Evolutionary conservation across 1,139 yeast species (phyloP), one percentile per base, ranked within the genome.

Genomic region (Nakaseomyces delphensis): DNA sequence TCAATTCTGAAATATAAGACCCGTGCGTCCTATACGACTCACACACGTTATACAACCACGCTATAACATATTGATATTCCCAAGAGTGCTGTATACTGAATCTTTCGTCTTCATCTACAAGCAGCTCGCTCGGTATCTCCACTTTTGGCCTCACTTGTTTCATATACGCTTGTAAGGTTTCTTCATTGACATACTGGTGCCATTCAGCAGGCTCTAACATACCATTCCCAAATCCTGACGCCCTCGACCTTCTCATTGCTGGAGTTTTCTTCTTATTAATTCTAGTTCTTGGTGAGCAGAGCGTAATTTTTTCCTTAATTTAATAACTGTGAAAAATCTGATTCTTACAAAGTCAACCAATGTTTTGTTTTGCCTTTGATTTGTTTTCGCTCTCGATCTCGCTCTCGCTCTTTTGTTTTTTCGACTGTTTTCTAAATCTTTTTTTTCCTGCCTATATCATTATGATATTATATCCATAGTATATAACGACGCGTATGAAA

Each of bases 1-100:
- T 30, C 7, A 37, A 42, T 14, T 39, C 43, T 7, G 42, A 40
- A 10, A 31, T 36, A 16, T 18, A 38, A 13, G 38, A 47, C 18
- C 38, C 42, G 29, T 38, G 40, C 5, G 63, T 57, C 24, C 48
- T 48, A 43, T 43, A 56, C 10, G 62, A 56, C 25, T 53, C 55
- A 33, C 60, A 55, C 5, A 57, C 62, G 37, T 52, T 54, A 42
- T 58, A 56, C 13, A 61, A 48, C 62, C 64, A 62, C 21, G 56
- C 50, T n/a, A 60, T 49, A 16, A 57, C 56, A 36, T 54, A 60
- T 38, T 61, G 64, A 42, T 57, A 62, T 20, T 51, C 46, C 64
- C 64, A 60, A 10, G 49, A 46, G 14, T 40, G 25, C 10, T 48
- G 27, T 39, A 60, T 33, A 8, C 42, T 37, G 24, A 43, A 45